Evolutionary conservation across 352 stramenopile genomes (phyloP).

Genomic region (Globisporangium perplexum): DNA sequence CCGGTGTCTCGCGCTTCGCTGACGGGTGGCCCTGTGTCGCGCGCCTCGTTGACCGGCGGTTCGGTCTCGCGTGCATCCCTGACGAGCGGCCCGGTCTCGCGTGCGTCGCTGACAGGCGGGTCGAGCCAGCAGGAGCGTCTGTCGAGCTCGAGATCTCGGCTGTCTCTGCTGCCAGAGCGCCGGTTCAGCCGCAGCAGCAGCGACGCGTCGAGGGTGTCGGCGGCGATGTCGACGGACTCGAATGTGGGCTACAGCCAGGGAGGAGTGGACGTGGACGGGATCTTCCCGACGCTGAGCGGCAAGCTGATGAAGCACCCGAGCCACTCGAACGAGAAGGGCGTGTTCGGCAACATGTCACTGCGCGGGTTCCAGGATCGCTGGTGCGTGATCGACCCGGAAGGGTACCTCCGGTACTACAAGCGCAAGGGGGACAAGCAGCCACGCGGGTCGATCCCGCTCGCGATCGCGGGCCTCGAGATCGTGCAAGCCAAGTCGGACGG

Average conservation of each 20-base stretch:
- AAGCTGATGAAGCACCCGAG: conserved; percentile 71
- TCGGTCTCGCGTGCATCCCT: conserved; percentile 1
- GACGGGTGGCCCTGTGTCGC: conserved; percentile 1
- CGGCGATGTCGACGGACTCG: conserved; percentile 46
- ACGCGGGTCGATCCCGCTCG: conserved; percentile 59
- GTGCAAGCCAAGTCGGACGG: conserved; percentile 58
- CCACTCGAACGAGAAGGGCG: conserved; percentile 69
- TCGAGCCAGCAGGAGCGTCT: conserved; percentile 6
- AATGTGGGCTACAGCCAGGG: conserved; percentile 22
- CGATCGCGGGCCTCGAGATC: conserved; percentile 63
- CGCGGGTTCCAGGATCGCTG: conserved; percentile 68
- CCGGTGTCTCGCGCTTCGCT: background rate
- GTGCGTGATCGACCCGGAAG: conserved; percentile 61
- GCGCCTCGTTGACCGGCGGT: conserved; percentile 2
- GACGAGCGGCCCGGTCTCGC: background rate
- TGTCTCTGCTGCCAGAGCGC: conserved; percentile 29
- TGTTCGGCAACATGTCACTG: conserved; percentile 78
- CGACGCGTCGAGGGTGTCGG: conserved; percentile 46
- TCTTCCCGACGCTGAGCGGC: conserved; percentile 41
- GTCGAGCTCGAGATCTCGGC: conserved; percentile 4
- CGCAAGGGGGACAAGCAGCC: conserved; percentile 69
- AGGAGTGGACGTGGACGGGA: conserved; percentile 6
- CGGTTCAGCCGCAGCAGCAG: conserved; percentile 39
- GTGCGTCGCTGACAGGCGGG: conserved; percentile 5
- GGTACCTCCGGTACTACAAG: conserved; percentile 76